These are phyloP conservation scores for Vigna hirtella DNA, from an alignment of 306 rosid species.

Conservation along the genomic window DNA sequence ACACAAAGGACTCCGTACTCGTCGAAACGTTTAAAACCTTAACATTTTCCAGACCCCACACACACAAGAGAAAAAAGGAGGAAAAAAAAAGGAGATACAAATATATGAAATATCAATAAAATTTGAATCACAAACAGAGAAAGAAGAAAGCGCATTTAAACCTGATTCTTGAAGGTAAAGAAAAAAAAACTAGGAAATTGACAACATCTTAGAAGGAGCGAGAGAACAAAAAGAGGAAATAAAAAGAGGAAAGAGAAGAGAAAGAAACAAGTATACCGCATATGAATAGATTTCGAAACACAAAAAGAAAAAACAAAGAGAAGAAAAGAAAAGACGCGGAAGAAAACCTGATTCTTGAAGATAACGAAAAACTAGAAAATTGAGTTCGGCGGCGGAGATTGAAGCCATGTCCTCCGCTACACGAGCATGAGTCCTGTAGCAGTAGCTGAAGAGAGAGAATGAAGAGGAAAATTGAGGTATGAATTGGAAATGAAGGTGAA, in stretches of 20 bases:
- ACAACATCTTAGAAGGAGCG: neutral
- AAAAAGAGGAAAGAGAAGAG: too few relatives aligned
- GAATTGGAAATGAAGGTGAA: neutral
- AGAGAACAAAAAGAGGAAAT: too few relatives aligned
- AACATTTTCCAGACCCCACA: neutral
- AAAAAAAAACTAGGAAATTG: conserved; percentile 68
- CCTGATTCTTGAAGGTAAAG: conserved; percentile 96
- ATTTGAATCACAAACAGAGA: neutral
- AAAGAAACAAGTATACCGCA: neutral
- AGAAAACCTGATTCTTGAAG: conserved; percentile 89
- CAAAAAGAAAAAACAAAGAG: neutral
- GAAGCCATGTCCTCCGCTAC: conserved; percentile 61
- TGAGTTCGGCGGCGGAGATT: conserved; percentile 85
- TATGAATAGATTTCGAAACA: neutral
- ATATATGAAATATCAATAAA: neutral
- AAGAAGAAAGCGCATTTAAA: conserved; percentile 2
- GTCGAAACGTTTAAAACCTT: conserved; percentile 38
- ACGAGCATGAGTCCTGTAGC: conserved; percentile 46
- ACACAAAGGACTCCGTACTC: neutral
- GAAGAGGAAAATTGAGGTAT: neutral
- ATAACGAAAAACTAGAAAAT: conserved; percentile 85
- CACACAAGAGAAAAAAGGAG: neutral
- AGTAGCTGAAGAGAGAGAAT: neutral
- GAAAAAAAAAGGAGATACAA: neutral
- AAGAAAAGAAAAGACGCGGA: neutral